Conservation (phyloP, 2,329 filamentous ascomycete species). For the Lachnellula cervina region DNA sequence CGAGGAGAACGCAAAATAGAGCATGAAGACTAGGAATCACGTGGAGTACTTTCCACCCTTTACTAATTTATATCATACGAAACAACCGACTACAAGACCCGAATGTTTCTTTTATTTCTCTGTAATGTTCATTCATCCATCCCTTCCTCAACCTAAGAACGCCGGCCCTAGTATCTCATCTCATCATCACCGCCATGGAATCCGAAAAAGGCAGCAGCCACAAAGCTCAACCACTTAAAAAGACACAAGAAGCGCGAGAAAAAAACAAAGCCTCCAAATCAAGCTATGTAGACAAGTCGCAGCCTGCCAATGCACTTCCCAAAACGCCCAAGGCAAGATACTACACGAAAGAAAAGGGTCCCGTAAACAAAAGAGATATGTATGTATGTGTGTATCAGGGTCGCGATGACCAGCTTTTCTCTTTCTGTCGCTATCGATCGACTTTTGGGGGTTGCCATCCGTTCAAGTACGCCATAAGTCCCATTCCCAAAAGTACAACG, state of each 20-base stretch:
- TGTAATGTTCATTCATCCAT: neutral
- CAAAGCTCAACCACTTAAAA: neutral
- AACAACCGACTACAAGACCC: neutral
- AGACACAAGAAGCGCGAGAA: neutral
- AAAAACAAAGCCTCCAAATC: constrained; percentile 3
- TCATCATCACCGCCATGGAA: constrained; percentile 10
- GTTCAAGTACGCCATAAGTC: constrained; percentile 82
- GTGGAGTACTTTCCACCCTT: too few species aligned
- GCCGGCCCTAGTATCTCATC: constrained; percentile 5
- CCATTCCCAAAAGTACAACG: constrained; percentile 75
- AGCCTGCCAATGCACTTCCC: constrained; percentile 16
- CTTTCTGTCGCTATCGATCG: constrained; percentile 21
- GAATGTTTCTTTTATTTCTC: neutral
- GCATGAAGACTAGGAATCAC: too few species aligned
- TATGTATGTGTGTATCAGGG: neutral
- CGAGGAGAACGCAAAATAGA: too few species aligned
- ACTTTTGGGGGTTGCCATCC: constrained; percentile 58
- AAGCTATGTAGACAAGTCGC: constrained; percentile 6
- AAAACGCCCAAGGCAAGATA: neutral
- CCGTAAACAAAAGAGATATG: neutral
- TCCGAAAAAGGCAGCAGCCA: neutral
- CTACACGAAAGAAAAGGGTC: neutral
- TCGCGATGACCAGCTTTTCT: neutral
- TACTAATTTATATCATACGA: neutral
- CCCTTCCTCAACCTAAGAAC: neutral